Percentiles rank a stretch among this genome's conserved stretches.
phyloP scores from a whole-genome alignment of 495 filamentous ascomycete species.

The Chaetomium tenue region DNA sequence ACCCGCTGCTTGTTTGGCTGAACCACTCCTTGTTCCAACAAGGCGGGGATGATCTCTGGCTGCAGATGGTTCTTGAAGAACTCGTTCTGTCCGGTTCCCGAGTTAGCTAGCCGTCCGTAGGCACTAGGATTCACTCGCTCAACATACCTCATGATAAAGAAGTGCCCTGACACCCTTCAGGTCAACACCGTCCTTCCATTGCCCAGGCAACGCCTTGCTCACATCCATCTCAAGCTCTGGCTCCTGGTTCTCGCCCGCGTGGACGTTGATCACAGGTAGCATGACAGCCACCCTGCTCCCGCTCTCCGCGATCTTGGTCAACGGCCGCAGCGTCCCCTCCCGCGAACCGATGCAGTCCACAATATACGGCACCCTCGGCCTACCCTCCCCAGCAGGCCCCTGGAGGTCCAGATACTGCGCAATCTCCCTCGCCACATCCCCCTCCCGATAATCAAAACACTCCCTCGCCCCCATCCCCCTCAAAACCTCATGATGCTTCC shows the following conservation, averaged over 20 bases:
- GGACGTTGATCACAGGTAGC: conserved; percentile 51
- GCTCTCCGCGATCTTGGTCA: conserved; percentile 44
- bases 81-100: conserved; percentile 40
- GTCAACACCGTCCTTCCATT: conserved; percentile 51
- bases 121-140: neutral
- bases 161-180: conserved; percentile 50
- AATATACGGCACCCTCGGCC: conserved; percentile 41
- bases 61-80: conserved; percentile 50
- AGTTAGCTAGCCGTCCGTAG: neutral
- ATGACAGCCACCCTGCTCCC: conserved; percentile 52
- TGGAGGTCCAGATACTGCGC: conserved; percentile 20
- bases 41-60: conserved; percentile 48
- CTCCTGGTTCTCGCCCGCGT: conserved; percentile 36
- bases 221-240: conserved; percentile 51
- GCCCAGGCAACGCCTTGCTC: conserved; percentile 24
- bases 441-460: conserved; percentile 49
- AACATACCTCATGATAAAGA: conserved; percentile 47
- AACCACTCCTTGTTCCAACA: conserved; percentile 46
- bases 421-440: conserved; percentile 40
- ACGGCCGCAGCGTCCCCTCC: conserved; percentile 40
- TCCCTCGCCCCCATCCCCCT: conserved; percentile 42
- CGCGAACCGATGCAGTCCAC: conserved; percentile 56
- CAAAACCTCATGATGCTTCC: conserved; percentile 44
- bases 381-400: neutral
- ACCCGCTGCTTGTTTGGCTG: conserved; percentile 49